Base-by-base conservation (phyloP, 2,329 filamentous ascomycete species). In the Paraconiothyrium brasiliense region DNA sequence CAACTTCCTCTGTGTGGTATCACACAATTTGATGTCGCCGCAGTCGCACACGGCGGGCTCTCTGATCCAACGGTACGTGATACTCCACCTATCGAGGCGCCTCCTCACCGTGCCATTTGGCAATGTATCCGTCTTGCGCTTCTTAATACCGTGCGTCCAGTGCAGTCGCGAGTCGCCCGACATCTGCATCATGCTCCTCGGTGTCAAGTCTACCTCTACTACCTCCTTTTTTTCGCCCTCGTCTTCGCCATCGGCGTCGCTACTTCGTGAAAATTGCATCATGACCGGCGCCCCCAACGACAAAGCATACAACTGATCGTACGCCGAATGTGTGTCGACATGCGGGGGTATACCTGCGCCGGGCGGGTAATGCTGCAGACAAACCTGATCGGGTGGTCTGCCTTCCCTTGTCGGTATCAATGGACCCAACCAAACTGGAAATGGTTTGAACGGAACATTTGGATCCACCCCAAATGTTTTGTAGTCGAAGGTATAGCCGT, bases 161-260 rank as follows among this genome's bases (percentile, higher is more conserved):
- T 49, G 46, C 46, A 49, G 46, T 32, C 46, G 46, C 3, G 46
- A 49, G 16, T 49, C 46, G 7, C 46, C 46, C 24, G 46, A 49
- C 46, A 49, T 49, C 27, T 49, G 46, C 46, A 49, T 49, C 46
- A 49, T 49, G 30, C 46, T 49, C 16, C 46, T 32, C 14, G 46
- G 46, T 4, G 46, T 49, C 46, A 49, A 30, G 11, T 49, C 46
- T 1, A 49, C 46, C 24, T 49, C 46, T 2, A 49, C 46, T 16
- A 49, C 46, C 30, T 49, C 24, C 27, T 49, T 49, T 24, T 30
- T n/a, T 9, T 41, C 39, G 39, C 39, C 24, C 8, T 30, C 46
- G 2, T 34, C 46, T 2, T 49, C 13, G 14, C 4, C 9, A 13
- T 14, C 46, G 13, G 27, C 30, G 16, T 32, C 24, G 6, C 24